phyloP scores from a whole-genome alignment of 768 basidiomycete genomes.

The Leucosporidium creatinivorum region DNA sequence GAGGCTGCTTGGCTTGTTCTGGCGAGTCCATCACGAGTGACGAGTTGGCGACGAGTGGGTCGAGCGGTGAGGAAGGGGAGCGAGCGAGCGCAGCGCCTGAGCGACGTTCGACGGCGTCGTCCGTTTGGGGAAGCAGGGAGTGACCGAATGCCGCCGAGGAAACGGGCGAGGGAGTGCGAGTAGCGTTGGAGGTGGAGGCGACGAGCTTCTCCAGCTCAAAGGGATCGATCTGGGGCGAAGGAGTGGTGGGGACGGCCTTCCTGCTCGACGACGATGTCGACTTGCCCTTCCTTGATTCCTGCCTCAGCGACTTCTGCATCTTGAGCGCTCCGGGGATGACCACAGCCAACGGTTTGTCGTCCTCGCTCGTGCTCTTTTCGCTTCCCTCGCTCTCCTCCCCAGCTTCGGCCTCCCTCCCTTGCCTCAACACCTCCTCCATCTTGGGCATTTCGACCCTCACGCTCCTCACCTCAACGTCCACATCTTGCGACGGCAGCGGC shows the following conservation, averaged over 20 bases:
- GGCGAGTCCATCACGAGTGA: constrained; percentile 27
- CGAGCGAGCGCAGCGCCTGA: constrained; percentile 7
- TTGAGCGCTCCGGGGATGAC: constrained; percentile 73
- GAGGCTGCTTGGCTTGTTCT: neutral
- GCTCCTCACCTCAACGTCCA: too few species aligned
- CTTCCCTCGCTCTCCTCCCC: neutral
- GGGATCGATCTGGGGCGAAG: constrained; percentile 9
- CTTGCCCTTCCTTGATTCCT: constrained; percentile 6
- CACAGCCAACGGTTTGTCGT: constrained; percentile 71
- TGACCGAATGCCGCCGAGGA: constrained; percentile 3
- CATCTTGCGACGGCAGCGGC: too few species aligned
- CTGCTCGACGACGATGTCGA: neutral
- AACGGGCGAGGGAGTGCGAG: too few species aligned
- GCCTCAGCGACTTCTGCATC: constrained; percentile 71
- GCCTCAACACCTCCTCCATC: neutral
- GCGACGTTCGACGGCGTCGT: constrained; percentile 30
- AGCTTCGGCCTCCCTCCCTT: neutral
- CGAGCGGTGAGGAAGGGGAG: constrained; percentile 28
- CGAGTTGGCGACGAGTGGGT: constrained; percentile 31
- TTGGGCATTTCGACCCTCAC: too few species aligned
- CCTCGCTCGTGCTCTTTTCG: constrained; percentile 37
- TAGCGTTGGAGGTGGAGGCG: neutral
- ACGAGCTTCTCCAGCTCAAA: constrained; percentile 21
- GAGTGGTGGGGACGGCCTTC: neutral
- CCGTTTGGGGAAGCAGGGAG: constrained; percentile 34